Evolutionary conservation across 805 yeast species (phyloP), one percentile per base, ranked within the genome.

Genomic region (Monosporozyma aerobia): DNA sequence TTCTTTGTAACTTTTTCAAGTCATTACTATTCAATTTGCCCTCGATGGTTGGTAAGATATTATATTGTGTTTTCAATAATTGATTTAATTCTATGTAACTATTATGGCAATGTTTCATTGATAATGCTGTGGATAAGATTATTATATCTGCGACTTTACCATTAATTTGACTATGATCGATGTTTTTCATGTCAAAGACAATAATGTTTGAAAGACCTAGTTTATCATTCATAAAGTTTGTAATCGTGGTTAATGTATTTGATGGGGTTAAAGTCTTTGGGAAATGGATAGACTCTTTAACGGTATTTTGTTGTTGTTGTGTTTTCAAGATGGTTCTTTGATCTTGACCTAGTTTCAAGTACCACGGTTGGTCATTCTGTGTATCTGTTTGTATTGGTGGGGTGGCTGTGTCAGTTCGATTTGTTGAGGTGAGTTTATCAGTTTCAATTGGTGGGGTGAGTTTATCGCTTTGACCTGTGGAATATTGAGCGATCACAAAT

Each of bases 111-210:
- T 90, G 98, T 56, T 79, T 82, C 40, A 81, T 78, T 32, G 90
- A 81, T 64, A 83, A 85, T 3, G 95, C 96, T 0, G 94, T 79
- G 19, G 83, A 78, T 0, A 92, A 70, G 5, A 92, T 69, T 76
- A 82, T 77, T 53, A 78, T 75, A 52, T 76, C 73, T 9, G 77
- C 71, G 52, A 37, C 72, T 67, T 30, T 33, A 9, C 52, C 29
- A 48, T 48, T 16, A 51, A 40, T 7, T 27, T 30, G 11, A 33
- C 11, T 22, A 29, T 51, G 51, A 22, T 39, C 44, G 11, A 68
- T 65, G n/a, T 72, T 63, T 37, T 83, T 72, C 54, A 85, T 69
- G 61, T 90, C 96, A 57, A 87, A 79, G 1, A 90, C 64, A 40
- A 71, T 65, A 33, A 90, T 62, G 53, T 88, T 82, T 3, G 70